phyloP scores from a whole-genome alignment of 116 monocot genomes.

The Trichopus zeylanicus region DNA sequence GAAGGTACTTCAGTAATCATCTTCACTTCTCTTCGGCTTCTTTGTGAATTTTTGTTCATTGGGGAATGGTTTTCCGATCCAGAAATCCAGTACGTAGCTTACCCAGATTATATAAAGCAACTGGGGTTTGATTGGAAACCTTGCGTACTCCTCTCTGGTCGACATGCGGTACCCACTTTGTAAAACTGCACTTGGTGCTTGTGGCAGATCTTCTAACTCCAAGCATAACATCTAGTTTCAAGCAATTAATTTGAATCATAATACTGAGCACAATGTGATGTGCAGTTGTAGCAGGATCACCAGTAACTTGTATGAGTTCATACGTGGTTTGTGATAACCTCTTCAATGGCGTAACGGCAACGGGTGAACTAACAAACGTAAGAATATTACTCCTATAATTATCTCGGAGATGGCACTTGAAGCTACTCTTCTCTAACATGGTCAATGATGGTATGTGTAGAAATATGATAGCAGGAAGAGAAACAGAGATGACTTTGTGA shows the following conservation, averaged over 20 bases:
- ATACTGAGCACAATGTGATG: too few species aligned
- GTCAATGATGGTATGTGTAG: not conserved
- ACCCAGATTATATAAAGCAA: conserved; percentile 72
- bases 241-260: too few species aligned
- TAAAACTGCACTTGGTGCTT: conserved; percentile 52
- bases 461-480: too few species aligned
- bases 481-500: too few species aligned
- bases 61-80: conserved; percentile 88
- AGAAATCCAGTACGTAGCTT: conserved; percentile 77
- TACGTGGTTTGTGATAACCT: conserved; percentile 69
- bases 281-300: conserved; percentile 77
- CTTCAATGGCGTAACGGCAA: conserved; percentile 53
- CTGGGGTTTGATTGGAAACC: conserved; percentile 51
- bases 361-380: conserved; percentile 69
- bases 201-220: conserved; percentile 58
- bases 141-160: conserved; percentile 53
- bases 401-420: not conserved
- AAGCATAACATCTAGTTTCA: too few species aligned
- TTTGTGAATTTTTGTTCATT: conserved; percentile 12
- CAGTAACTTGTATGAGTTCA: conserved; percentile 49
- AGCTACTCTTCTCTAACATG: not conserved
- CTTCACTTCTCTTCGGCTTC: not conserved
- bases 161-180: conserved; percentile 50
- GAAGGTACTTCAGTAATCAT: conserved; percentile 23
- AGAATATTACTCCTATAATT: too few species aligned